Evolutionary conservation across 441 rosid species (phyloP), one percentile per base, ranked within the genome.

Genomic region (Cnidoscolus chayamansa): DNA sequence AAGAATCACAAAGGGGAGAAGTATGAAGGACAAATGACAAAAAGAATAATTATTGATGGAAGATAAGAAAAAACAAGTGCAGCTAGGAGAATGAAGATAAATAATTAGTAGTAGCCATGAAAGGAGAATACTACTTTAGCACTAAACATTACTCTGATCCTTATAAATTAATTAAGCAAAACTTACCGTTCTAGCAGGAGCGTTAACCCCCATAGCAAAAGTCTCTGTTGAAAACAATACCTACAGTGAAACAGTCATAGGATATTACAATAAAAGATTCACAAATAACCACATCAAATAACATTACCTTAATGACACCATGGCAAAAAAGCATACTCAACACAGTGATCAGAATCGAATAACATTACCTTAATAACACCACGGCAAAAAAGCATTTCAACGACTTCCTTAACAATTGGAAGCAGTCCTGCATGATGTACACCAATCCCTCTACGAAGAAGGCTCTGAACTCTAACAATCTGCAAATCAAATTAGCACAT

Each of bases 131-230:
- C 2, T 51, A 15, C 11, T 0, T 9, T n/a, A 45, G 20, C 62
- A 54, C 47, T 9, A 55, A 15, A 57, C 4, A 55, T n/a, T 32
- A 62, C 49, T 59, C 65, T 64, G 63, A 20, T 47, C 43, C 49
- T 47, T 71, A 25, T 63, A 71, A 54, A 40, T 31, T 54, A 65
- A 32, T 53, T 69, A 76, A 74, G 73, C 50, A 74, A 58, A 17
- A 81, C 96, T 86, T 78, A 91, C 99, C 77, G 97, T 95, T 85
- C 99, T 89, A 40, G 99, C 99, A 2, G 99, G 99, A 74, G 99
- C 98, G 79, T 95, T 95, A 63, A 95, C 99, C 68, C 99, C 99
- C 99, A 95, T 95, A 49, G 99, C 98, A 84, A 93, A 95, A 80
- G 98, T 95, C 86, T 95, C 99, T 0, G 99, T 93, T 71, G 99